Evolutionary conservation across 106 monocot genomes (phyloP).

Genomic region (Dactylorhiza incarnata): DNA sequence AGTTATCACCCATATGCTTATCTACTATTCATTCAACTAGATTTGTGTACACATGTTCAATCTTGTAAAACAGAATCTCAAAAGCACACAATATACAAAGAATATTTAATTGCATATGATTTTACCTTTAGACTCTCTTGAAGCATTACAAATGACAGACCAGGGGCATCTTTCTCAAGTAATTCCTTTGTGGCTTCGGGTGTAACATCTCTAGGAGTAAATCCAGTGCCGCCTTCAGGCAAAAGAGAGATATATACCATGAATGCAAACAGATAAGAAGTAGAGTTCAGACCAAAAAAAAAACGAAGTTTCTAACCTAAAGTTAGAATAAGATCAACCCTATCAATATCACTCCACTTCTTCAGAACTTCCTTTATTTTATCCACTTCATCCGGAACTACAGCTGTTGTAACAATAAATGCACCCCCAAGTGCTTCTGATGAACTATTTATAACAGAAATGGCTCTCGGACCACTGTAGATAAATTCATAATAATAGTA

Average conservation of each 20-base stretch:
- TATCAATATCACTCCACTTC: conserved; percentile 80
- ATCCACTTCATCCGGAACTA: conserved; percentile 79
- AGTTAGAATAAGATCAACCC: conserved; percentile 78
- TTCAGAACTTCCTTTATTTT: conserved; percentile 49
- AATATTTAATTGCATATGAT: conserved; percentile 1
- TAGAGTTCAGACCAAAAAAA: neutral
- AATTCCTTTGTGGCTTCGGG: conserved; percentile 88
- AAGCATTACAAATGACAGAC: conserved; percentile 77
- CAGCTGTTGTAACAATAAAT: conserved; percentile 51
- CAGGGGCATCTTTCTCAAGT: conserved; percentile 79
- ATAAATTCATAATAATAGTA: neutral
- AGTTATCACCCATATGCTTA: neutral
- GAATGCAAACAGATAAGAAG: neutral
- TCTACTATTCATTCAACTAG: neutral
- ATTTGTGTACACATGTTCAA: neutral
- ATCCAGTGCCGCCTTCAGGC: conserved; percentile 87
- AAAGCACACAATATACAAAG: neutral
- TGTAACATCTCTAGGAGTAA: conserved; percentile 94
- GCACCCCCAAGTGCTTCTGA: conserved; percentile 84
- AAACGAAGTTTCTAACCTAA: conserved; percentile 42
- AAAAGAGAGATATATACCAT: neutral
- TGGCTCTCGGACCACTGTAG: conserved; percentile 81
- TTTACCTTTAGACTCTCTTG: conserved; percentile 88
- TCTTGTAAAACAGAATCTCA: neutral
- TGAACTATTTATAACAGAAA: conserved; percentile 77